Base-by-base conservation (phyloP, 2,329 filamentous ascomycete genomes). In the Colletotrichum viniferum region DNA sequence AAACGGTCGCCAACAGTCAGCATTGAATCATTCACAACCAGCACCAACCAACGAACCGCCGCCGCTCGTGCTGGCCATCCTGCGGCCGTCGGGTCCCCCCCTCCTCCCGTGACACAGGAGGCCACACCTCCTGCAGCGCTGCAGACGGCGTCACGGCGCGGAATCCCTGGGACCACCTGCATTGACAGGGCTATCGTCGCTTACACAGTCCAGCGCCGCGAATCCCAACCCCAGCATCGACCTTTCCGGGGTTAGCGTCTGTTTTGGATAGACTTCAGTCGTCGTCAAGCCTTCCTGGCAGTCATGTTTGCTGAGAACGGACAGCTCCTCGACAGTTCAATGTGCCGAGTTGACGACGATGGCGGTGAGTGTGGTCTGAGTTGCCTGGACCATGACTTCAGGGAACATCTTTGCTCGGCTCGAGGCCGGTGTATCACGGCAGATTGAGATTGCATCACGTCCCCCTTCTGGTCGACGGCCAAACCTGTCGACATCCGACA, bases 241-340 rank as follows among this genome's bases (percentile, higher is more conserved):
- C 28, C 68, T 36, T 32, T 63, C 55, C 30, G 21, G 32, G 61
- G 48, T 65, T 74, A 70, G 58, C 68, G 24, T 38, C 30, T 71
- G 67, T 71, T 66, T 74, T 62, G 62, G 28, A 65, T 65, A 71
- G 48, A 71, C 66, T 61, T 65, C 30, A 21, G 18, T 48, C 34
- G n/a, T 61, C 60, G 61, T 64, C 68, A 62, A 61, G 52, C 16
- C 61, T 55, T 24, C 61, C 61, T 21, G 48, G 26, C 63, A 58
- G 34, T 36, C 8, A 12, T 60, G 9, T 21, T 21, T 7, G 14
- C 26, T n/a, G 48, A 61, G 12, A 58, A 52, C 16, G 38, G 18
- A 30, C 30, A 24, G 16, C 13, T 21, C n/a, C 30, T 32, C 56
- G 64, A 32, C 56, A 52, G 16, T 28, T 62, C 30, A 30, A n/a